A percentile compares a stretch with the other conserved stretches of the same genome.
phyloP scores from a whole-genome alignment of 2,329 filamentous ascomycete species.

The Aspergillus sp. region DNA sequence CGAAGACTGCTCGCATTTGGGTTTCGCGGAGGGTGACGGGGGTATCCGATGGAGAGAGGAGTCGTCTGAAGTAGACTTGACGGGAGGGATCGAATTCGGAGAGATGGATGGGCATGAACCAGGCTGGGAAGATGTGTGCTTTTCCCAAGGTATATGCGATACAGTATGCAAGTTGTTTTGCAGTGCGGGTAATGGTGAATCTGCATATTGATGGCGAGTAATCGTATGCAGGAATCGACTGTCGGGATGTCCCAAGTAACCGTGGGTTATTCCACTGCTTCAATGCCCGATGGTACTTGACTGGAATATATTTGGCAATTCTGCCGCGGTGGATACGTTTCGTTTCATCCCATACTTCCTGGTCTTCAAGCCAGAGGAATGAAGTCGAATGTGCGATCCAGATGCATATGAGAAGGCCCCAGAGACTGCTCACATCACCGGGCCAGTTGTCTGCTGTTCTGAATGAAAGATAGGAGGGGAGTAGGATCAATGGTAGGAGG shows the following conservation, averaged over 20 bases:
- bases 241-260: neutral
- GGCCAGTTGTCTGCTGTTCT: neutral
- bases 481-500: neutral
- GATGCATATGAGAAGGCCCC: neutral
- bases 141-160: neutral
- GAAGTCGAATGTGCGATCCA: neutral
- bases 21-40: neutral
- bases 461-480: neutral
- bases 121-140: neutral
- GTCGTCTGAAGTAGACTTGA: neutral
- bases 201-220: neutral
- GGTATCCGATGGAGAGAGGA: neutral
- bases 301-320: no score
- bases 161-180: neutral
- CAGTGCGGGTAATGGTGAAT: neutral
- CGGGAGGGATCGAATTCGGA: neutral
- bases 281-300: neutral
- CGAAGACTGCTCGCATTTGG: neutral
- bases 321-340: neutral
- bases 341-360: neutral
- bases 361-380: neutral
- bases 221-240: neutral
- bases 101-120: neutral
- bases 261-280: neutral
- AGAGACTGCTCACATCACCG: neutral